Evolutionary conservation across 805 yeast species (phyloP), one percentile per base, ranked within the genome.

Genomic region (Yarrowia deformans): DNA sequence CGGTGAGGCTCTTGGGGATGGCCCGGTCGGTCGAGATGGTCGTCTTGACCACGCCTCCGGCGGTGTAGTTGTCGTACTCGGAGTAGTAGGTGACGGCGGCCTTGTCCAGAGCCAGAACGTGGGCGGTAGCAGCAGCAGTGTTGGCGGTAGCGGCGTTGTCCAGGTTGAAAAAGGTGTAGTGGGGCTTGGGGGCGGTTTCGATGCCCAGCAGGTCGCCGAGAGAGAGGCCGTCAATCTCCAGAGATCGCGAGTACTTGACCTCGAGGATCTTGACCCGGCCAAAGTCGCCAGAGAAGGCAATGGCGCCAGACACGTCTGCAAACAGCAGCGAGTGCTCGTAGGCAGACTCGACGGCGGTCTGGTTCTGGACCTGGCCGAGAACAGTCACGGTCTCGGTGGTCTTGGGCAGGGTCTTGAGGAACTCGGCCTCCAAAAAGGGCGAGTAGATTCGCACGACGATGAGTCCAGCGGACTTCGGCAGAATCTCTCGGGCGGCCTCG

Each of bases 401-500:
- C 4, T 77, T 71, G 37, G 97, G 94, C 66, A 93, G 81, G 12
- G 83, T 75, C 3, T 81, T 75, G 66, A 85, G 80, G 76, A 93
- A 92, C 72, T 84, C 84, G 40, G 81, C 82, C 42, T 85, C 82
- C 73, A 88, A 86, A 79, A 93, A 92, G 13, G 97, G 97, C 67
- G 88, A 80, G 69, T 96, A 94, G 54, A 91, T 86, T 79, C 97
- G 86, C 63, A 89, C 85, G 72, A 93, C 97, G 66, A 86, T 84
- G n/a, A 81, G 78, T 18, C 76, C 71, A 64, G 78, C 77, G 4
- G 76, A 70, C 23, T 78, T 77, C 9, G 81, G 75, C 46, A 79
- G 75, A 37, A 84, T 81, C 35, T 80, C 78, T 60, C 84, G 74
- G 49, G 90, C 82, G 69, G 86, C 79, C 69, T 86, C 81, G 18